A percentile compares a stretch with the other conserved stretches of the same genome.
phyloP scores from a whole-genome alignment of 2,329 filamentous ascomycete species.

The Fusarium austroafricanum region DNA sequence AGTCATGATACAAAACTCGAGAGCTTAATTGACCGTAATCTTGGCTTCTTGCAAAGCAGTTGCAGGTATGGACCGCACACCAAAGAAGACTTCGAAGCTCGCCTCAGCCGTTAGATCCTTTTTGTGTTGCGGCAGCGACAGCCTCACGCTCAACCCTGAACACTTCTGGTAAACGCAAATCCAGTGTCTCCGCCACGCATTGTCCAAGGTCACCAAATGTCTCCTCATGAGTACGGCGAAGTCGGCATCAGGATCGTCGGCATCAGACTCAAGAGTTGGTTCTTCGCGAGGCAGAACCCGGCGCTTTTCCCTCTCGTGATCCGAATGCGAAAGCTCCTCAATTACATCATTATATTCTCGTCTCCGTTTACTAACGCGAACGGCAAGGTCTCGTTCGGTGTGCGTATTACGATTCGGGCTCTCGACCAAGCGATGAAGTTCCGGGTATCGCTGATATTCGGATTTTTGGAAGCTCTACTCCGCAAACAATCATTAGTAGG shows the following conservation, averaged over 20 bases:
- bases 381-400: background rate
- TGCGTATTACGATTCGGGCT: background rate
- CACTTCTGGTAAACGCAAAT: background rate
- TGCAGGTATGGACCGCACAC: background rate
- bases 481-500: background rate
- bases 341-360: background rate
- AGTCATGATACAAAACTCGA: background rate
- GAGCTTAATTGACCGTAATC: background rate
- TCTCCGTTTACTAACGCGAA: background rate
- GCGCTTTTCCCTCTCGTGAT: background rate
- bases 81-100: constrained; percentile 5
- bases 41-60: background rate
- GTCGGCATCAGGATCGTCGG: background rate
- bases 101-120: background rate
- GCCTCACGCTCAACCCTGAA: background rate
- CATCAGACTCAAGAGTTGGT: accelerated
- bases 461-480: background rate
- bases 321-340: background rate
- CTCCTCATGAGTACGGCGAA: background rate
- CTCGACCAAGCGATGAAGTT: background rate
- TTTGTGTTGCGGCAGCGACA: background rate
- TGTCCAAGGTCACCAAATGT: background rate
- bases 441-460: background rate
- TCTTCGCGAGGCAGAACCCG: background rate
- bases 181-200: constrained; percentile 2